Percentiles rank a stretch among this genome's conserved stretches.
These are phyloP conservation scores for Juncus inflexus DNA, from an alignment of 176 grass and related monocot species.

Conservation along the genomic window DNA sequence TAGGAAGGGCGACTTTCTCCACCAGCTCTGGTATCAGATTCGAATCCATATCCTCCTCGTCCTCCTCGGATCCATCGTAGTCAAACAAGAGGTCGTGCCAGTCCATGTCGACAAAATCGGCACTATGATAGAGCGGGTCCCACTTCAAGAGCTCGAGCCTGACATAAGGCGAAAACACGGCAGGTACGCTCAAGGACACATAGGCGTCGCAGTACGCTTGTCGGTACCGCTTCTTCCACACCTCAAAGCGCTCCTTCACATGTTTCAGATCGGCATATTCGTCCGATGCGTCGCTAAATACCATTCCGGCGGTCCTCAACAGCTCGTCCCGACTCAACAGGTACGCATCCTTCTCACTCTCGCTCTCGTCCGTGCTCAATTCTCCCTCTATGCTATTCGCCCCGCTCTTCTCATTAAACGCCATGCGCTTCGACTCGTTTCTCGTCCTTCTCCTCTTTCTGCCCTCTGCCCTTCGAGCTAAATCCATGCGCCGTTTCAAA, in stretches of 20 bases:
- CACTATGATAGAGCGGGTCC: conserved; percentile 69
- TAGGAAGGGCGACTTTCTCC: conserved; percentile 93
- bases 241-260: conserved; percentile 93
- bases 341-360: conserved; percentile 73
- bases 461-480: conserved; percentile 59
- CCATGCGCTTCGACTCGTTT: conserved; percentile 62
- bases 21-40: conserved; percentile 61
- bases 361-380: conserved; percentile 44
- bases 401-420: conserved; percentile 38
- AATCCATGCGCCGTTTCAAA: conserved; percentile 62
- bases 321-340: conserved; percentile 66
- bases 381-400: conserved; percentile 35
- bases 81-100: conserved; percentile 74
- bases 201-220: conserved; percentile 78
- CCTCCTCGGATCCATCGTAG: conserved; percentile 40
- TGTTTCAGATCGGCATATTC: conserved; percentile 75
- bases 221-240: conserved; percentile 64
- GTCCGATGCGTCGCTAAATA: conserved; percentile 88
- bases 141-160: conserved; percentile 89
- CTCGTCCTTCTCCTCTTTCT: conserved; percentile 51
- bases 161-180: conserved; percentile 72
- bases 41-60: conserved; percentile 45
- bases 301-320: conserved; percentile 60
- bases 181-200: conserved; percentile 58
- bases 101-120: conserved; percentile 68